A percentile compares a stretch with the other conserved stretches of the same genome.
Conservation (phyloP, 2,329 filamentous ascomycete species). For the Cryphonectria parasitica region DNA sequence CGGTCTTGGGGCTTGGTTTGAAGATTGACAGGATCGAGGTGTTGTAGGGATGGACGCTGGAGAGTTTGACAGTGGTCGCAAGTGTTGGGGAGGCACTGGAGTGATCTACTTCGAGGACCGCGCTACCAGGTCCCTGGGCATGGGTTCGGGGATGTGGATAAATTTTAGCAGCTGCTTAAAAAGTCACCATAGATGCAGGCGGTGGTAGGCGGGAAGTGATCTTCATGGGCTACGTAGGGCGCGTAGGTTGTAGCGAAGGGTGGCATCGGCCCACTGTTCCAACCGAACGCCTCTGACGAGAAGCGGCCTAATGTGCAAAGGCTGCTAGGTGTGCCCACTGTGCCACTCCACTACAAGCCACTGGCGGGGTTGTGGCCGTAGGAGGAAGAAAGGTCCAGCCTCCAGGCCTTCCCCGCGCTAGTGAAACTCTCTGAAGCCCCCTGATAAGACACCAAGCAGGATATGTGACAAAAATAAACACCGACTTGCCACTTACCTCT, state of each 20-base stretch:
- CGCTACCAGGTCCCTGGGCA: not conserved
- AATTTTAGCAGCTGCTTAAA: not conserved
- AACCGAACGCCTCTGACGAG: not conserved
- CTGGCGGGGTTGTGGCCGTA: slow-evolving; percentile 5
- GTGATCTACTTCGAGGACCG: not conserved
- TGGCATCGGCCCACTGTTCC: slow-evolving; percentile 10
- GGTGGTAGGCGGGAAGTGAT: not conserved
- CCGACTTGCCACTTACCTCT: not conserved
- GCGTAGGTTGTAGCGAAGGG: slow-evolving; percentile 1
- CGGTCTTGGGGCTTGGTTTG: not conserved
- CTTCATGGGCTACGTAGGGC: not conserved
- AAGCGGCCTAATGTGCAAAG: not conserved
- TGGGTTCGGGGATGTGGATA: slow-evolving; percentile 6
- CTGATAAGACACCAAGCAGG: slow-evolving; percentile 1
- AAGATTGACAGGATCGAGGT: slow-evolving; percentile 1
- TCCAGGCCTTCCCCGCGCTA: not conserved
- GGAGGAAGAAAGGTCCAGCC: not conserved
- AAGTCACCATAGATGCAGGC: not conserved
- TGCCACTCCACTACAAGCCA: not conserved
- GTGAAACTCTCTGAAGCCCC: slow-evolving; percentile 1
- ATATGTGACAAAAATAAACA: not conserved
- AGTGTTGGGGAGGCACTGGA: slow-evolving; percentile 2
- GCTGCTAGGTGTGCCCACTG: not conserved
- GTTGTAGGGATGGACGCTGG: slow-evolving; percentile 9
- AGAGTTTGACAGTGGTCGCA: slow-evolving; percentile 3